Percentiles rank a stretch among this genome's conserved stretches.
phyloP scores from a whole-genome alignment of 2,329 filamentous ascomycete genomes.

The Lachnellula arida region DNA sequence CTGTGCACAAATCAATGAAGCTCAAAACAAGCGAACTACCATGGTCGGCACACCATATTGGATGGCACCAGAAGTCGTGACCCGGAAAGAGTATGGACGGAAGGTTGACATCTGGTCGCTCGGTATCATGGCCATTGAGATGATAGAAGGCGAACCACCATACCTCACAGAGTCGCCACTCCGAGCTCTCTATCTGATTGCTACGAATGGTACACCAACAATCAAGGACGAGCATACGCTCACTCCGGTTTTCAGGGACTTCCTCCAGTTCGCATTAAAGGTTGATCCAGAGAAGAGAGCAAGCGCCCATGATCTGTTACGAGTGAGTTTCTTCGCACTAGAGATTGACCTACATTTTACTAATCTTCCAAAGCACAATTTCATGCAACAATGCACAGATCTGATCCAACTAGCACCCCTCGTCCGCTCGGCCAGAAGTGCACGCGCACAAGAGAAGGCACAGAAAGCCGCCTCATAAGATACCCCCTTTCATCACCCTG shows the following conservation, averaged over 20 bases:
- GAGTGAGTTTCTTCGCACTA: conserved; percentile 57
- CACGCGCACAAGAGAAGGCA: conserved; percentile 79
- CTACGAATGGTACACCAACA: conserved; percentile 88
- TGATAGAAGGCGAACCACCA: conserved; percentile 98
- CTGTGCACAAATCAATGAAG: conserved; percentile 96
- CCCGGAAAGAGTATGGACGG: conserved; percentile 92
- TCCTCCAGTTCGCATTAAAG: conserved; percentile 87
- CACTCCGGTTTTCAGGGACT: conserved; percentile 80
- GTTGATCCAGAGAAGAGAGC: conserved; percentile 97
- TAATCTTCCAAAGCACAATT: conserved; percentile 58
- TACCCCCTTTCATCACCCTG: background rate
- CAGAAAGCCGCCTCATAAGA: conserved; percentile 47
- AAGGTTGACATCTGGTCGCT: conserved; percentile 99
- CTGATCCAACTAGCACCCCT: conserved; percentile 76
- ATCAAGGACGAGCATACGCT: conserved; percentile 91
- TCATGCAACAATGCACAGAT: conserved; percentile 73
- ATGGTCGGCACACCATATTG: conserved; percentile 99
- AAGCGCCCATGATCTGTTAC: conserved; percentile 86
- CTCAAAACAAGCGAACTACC: conserved; percentile 93
- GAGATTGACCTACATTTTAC: conserved; percentile 5
- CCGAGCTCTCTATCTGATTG: conserved; percentile 90
- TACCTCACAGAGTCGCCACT: conserved; percentile 94
- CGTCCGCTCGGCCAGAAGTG: conserved; percentile 79
- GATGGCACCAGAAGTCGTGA: conserved; percentile 99
- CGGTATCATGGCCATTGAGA: conserved; percentile 99